Conservation (phyloP, 1,284 basidiomycete genomes). For the Heterobasidion annosum region DNA sequence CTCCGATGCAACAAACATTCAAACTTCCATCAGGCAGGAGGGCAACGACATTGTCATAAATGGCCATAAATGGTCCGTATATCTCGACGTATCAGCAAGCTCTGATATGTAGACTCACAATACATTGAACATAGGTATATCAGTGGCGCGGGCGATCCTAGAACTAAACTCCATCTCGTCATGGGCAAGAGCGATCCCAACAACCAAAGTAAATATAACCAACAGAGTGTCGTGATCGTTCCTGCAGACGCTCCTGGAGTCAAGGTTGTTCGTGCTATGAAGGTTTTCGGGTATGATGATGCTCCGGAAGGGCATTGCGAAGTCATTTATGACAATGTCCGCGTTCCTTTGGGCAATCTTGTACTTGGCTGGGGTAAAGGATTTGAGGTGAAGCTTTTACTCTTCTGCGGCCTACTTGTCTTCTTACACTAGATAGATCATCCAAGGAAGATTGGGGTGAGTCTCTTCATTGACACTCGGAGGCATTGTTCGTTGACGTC, state of each 20-base stretch:
- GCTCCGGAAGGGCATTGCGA: conserved; percentile 96
- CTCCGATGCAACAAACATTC: conserved; percentile 94
- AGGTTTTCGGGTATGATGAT: conserved; percentile 90
- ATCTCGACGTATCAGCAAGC: not conserved
- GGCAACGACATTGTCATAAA: conserved; percentile 90
- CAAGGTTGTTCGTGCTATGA: conserved; percentile 85
- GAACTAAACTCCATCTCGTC: conserved; percentile 85
- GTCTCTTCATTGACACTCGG: conserved; percentile 11
- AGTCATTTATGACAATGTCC: conserved; percentile 89
- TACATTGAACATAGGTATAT: conserved; percentile 65
- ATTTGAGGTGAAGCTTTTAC: conserved; percentile 56
- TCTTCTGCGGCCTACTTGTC: not conserved
- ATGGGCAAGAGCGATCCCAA: conserved; percentile 85
- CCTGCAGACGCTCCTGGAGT: conserved; percentile 85
- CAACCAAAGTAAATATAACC: conserved; percentile 66
- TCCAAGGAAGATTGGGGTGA: conserved; percentile 93
- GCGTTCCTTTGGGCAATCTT: conserved; percentile 77
- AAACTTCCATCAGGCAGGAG: conserved; percentile 79
- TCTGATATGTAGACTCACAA: conserved; percentile 1
- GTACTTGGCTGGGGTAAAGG: conserved; percentile 91
- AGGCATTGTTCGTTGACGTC: not conserved
- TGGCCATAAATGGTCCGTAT: conserved; percentile 86
- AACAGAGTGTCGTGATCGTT: conserved; percentile 92
- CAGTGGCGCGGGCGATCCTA: conserved; percentile 92
- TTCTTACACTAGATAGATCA: conserved; percentile 50